A percentile compares a stretch with the other conserved stretches of the same genome.
Evolutionary conservation across 768 basidiomycete genomes (phyloP).

Genomic region (Lactarius quietus): DNA sequence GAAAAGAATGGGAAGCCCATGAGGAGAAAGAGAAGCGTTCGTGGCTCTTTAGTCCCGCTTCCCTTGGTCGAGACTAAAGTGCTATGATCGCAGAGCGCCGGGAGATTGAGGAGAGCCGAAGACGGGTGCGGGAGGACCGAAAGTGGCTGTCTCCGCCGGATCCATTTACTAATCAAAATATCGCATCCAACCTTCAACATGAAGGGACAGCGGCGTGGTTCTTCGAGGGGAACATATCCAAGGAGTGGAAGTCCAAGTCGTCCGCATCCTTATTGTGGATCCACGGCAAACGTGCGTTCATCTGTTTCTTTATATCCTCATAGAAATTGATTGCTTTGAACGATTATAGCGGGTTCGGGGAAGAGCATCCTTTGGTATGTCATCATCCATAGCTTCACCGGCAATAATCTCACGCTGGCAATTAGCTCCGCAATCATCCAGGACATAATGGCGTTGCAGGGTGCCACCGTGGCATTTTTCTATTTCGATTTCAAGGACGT

Average conservation of each 20-base stretch:
- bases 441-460: not conserved
- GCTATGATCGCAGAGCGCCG: not conserved
- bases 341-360: not conserved
- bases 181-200: not conserved
- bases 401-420: no score
- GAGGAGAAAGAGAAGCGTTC: not conserved
- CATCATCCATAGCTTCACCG: no score
- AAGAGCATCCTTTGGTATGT: no score
- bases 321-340: not conserved
- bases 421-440: no score
- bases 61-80: not conserved
- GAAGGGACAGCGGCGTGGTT: not conserved
- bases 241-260: not conserved
- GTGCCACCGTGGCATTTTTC: not conserved
- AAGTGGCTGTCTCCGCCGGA: not conserved
- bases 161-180: not conserved
- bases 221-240: not conserved
- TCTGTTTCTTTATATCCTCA: not conserved
- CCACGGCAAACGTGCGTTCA: not conserved
- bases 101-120: not conserved
- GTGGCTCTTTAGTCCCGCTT: not conserved
- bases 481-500: not conserved
- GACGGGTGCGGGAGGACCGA: not conserved
- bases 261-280: not conserved
- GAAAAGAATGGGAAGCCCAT: not conserved